Conservation (phyloP, 1,284 basidiomycete genomes). For the Phlebopus sp. region DNA sequence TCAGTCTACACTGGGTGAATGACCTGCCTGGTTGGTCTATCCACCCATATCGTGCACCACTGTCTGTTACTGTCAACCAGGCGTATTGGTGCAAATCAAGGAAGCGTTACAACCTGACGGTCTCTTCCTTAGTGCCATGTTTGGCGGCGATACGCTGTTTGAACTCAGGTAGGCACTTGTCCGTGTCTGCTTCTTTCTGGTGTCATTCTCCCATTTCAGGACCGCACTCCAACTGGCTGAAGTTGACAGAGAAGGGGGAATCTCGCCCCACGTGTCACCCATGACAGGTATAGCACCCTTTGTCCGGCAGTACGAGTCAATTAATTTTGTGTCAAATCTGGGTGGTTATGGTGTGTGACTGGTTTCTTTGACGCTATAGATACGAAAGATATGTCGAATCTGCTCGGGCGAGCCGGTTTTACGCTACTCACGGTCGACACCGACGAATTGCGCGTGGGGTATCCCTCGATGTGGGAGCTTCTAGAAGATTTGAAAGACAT, state of each 20-base stretch:
- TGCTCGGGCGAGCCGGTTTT: slow-evolving; percentile 91
- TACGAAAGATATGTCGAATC: slow-evolving; percentile 86
- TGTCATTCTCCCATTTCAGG: slow-evolving; percentile 26
- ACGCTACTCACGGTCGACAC: slow-evolving; percentile 93
- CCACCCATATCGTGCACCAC: background rate
- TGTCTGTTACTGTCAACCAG: slow-evolving; percentile 28
- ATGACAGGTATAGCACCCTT: slow-evolving; percentile 77
- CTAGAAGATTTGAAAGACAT: slow-evolving; percentile 92
- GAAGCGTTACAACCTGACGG: slow-evolving; percentile 90
- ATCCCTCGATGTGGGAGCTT: slow-evolving; percentile 96
- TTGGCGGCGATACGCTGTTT: slow-evolving; percentile 96
- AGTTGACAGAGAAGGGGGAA: slow-evolving; percentile 91
- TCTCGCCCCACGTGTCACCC: slow-evolving; percentile 92
- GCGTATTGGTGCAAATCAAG: slow-evolving; percentile 86
- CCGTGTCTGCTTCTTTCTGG: too few relatives aligned
- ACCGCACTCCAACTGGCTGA: slow-evolving; percentile 93
- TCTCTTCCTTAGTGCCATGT: slow-evolving; percentile 90
- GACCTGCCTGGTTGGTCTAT: slow-evolving; percentile 79
- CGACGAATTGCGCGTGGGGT: slow-evolving; percentile 89
- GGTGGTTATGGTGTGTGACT: too few relatives aligned
- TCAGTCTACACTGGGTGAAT: slow-evolving; percentile 96
- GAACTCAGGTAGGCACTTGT: slow-evolving; percentile 68
- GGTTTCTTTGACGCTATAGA: slow-evolving; percentile 45
- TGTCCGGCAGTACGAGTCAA: background rate
- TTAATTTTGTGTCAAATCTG: slow-evolving; percentile 4